Evolutionary conservation across 306 rosid genomes (phyloP), one percentile per base, ranked within the genome.

Genomic region (Malus sylvestris): DNA sequence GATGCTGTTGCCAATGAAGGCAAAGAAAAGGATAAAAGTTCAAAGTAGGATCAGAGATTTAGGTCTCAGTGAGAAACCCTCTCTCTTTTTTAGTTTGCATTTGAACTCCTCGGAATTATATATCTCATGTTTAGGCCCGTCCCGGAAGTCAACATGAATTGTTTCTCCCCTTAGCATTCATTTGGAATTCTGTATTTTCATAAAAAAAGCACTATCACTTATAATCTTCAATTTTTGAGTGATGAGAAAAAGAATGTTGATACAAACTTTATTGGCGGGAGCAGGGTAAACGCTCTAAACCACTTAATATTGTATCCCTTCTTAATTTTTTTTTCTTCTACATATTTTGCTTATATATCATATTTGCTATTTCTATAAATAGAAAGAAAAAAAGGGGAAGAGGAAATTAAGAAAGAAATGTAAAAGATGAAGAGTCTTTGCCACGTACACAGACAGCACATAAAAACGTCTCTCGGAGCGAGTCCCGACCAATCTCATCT

Each of bases 1-100:
- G 99, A 95, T 82, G 99, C 96, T 44, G 83, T 95, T 82, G 84
- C 38, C 63, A 77, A 64, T 42, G 96, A 93, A 78, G 83, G 83
- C 77, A 87, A 91, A 84, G 95, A 89, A 76, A 86, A 90, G 85
- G 84, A 73, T 27, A 82, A 72, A 74, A 67, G 73, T 73, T 82
- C 87, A 19, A 57, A 85, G 76, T 88, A 87, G 83, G 73, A 72
- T 53, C 59, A 64, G 81, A 89, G 76, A 83, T 81, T 85, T 78
- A 85, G 87, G 73, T 78, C 81, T 86, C 53, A n/a, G 22, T 30
- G 42, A 72, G 66, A 49, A 81, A 63, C 64, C 74, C 14, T 74
- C 18, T 2, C 30, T 61, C 59, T n/a, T 25, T 73, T 45, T 1
- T 3, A 44, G 45, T 19, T 80, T 68, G 16, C 49, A 33, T 18